phyloP scores from a whole-genome alignment of 768 basidiomycete species.

The Lactarius deliciosus region DNA sequence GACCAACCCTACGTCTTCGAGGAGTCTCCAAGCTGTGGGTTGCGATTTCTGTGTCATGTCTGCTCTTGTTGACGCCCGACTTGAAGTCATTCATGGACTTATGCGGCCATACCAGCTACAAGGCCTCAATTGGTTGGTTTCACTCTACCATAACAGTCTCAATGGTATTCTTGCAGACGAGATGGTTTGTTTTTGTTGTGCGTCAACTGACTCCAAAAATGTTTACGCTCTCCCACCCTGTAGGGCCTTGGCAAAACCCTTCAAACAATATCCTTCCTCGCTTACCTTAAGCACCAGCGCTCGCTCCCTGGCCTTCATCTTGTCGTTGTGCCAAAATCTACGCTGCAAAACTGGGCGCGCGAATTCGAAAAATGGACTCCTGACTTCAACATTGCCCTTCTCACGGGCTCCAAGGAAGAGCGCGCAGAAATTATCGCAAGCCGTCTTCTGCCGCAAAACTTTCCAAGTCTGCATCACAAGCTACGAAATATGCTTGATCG shows the following conservation, averaged over 20 bases:
- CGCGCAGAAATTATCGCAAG: slow-evolving; percentile 77
- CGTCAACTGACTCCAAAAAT: slow-evolving; percentile 12
- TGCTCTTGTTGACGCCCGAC: not conserved
- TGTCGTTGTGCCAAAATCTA: slow-evolving; percentile 98
- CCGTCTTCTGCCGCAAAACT: slow-evolving; percentile 76
- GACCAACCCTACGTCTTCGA: slow-evolving; percentile 95
- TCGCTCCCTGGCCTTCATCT: slow-evolving; percentile 82
- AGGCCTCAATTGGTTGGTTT: slow-evolving; percentile 97
- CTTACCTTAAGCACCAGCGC: slow-evolving; percentile 87
- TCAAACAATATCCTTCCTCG: slow-evolving; percentile 96
- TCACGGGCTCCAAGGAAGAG: slow-evolving; percentile 90
- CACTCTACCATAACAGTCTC: slow-evolving; percentile 91
- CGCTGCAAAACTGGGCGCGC: slow-evolving; percentile 93
- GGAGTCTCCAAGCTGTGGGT: slow-evolving; percentile 82
- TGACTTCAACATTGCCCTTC: slow-evolving; percentile 74
- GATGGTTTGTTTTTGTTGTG: slow-evolving; percentile 53
- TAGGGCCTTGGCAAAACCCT: slow-evolving; percentile 97
- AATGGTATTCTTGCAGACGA: slow-evolving; percentile 98
- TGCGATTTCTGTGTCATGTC: not conserved
- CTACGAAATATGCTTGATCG: slow-evolving; percentile 96
- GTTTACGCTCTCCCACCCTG: slow-evolving; percentile 1
- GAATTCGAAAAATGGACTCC: slow-evolving; percentile 93
- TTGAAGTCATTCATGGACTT: slow-evolving; percentile 75
- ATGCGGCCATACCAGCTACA: slow-evolving; percentile 97
- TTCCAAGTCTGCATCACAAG: slow-evolving; percentile 96